A percentile compares a stretch with the other conserved stretches of the same genome.
These are phyloP conservation scores for Candida silvatica DNA, from an alignment of 805 yeast species.

Conservation along the genomic window DNA sequence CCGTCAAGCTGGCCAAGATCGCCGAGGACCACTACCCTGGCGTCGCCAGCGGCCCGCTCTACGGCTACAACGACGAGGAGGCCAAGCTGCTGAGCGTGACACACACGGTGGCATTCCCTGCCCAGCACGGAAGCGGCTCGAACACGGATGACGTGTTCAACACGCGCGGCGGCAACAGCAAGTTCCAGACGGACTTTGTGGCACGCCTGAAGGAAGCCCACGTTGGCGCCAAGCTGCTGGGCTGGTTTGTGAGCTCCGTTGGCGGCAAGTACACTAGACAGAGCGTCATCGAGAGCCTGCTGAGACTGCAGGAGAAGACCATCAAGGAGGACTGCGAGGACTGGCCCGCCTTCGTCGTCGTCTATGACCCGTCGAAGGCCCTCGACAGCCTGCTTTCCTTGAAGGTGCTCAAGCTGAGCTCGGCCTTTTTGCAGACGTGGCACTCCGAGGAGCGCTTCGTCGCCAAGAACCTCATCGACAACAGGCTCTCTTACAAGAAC, in stretches of 20 bases:
- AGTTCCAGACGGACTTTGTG: slow-evolving; percentile 62
- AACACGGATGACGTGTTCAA: slow-evolving; percentile 53
- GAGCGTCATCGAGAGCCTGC: slow-evolving; percentile 60
- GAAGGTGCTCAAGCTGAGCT: slow-evolving; percentile 61
- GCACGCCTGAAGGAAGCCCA: slow-evolving; percentile 53
- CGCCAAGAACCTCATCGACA: slow-evolving; percentile 50
- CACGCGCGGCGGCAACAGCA: slow-evolving; percentile 46
- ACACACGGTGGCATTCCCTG: slow-evolving; percentile 26
- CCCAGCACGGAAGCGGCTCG: slow-evolving; percentile 5
- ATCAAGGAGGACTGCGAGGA: slow-evolving; percentile 19
- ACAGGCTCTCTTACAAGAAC: slow-evolving; percentile 54
- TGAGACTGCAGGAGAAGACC: slow-evolving; percentile 41
- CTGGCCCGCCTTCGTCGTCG: slow-evolving; percentile 39
- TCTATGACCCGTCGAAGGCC: slow-evolving; percentile 65
- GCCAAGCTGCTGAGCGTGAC: slow-evolving; percentile 39
- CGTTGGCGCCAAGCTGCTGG: slow-evolving; percentile 61
- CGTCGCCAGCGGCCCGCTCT: slow-evolving; percentile 59
- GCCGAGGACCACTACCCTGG: slow-evolving; percentile 57
- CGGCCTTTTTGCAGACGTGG: slow-evolving; percentile 43
- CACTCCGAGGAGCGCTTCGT: slow-evolving; percentile 52
- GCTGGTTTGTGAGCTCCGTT: slow-evolving; percentile 71
- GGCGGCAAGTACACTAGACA: slow-evolving; percentile 64
- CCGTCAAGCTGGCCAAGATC: slow-evolving; percentile 56
- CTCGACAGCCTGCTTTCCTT: slow-evolving; percentile 55
- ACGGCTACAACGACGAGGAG: slow-evolving; percentile 53